Evolutionary conservation across 306 rosid species (phyloP).

Genomic region (Prunus davidiana): DNA sequence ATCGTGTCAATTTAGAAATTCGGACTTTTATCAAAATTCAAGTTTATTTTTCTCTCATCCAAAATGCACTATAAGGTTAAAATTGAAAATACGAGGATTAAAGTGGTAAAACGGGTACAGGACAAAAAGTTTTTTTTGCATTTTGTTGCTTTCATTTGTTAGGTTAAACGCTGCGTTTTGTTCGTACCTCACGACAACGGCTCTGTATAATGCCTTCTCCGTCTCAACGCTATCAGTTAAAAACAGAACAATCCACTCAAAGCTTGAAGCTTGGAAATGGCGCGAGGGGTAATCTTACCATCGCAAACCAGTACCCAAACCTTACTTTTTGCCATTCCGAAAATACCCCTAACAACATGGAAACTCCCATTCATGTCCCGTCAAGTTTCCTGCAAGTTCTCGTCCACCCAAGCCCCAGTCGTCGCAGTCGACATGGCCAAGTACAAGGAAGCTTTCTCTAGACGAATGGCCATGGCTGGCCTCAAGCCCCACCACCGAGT

Average conservation of each 20-base stretch:
- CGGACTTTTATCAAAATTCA: too few relatives aligned
- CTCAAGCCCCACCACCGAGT: slow-evolving; percentile 78
- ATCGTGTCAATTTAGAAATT: too few relatives aligned
- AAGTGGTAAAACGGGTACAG: neutral
- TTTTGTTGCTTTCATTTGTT: neutral
- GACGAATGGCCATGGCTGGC: slow-evolving; percentile 88
- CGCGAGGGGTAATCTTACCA: slow-evolving; percentile 49
- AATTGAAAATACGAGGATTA: neutral
- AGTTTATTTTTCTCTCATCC: too few relatives aligned
- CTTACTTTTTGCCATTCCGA: slow-evolving; percentile 34
- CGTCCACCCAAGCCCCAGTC: slow-evolving; percentile 29
- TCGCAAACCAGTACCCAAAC: slow-evolving; percentile 33
- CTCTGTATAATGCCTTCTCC: neutral
- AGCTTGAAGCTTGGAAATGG: slow-evolving; percentile 38
- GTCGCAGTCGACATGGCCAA: slow-evolving; percentile 36
- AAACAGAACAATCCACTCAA: neutral
- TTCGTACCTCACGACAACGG: neutral
- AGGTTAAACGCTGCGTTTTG: neutral
- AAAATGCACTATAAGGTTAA: too few relatives aligned
- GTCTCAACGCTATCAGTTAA: neutral
- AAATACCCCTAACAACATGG: slow-evolving; percentile 24
- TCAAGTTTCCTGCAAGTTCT: slow-evolving; percentile 29
- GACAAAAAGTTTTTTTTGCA: neutral
- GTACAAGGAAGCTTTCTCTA: slow-evolving; percentile 63
- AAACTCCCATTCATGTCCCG: slow-evolving; percentile 26